Evolutionary conservation across 1,284 basidiomycete species (phyloP), one percentile per base, ranked within the genome.

Genomic region (Leucoagaricus sp.): DNA sequence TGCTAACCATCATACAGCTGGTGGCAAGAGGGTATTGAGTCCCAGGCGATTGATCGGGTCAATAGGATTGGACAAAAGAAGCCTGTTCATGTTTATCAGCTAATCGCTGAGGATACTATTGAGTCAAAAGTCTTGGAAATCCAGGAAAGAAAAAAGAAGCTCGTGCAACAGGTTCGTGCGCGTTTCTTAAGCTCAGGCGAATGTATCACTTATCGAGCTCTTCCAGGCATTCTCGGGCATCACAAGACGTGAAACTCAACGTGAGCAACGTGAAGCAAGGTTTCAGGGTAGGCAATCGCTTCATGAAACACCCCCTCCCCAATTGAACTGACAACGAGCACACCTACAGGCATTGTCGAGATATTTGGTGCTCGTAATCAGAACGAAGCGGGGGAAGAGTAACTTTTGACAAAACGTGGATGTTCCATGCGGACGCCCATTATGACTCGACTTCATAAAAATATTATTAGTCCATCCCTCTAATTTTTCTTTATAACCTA

Each of bases 1-100:
- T 21, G 15, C 36, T 23, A 40, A 23, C 38, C 5, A 33, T 49
- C 25, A 5, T 19, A 29, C 55, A 87, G 86, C 19, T 89, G 87
- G 86, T 89, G 87, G 87, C 86, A 89, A 77, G 91, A 92, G 64
- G 91, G 93, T 2, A 94, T 96, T 44, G 94, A 96, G 72, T 85
- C 84, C 58, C 91, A 96, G 67, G 93, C 94, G 0, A 91, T 96
- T 58, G 93, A 96, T 68, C 78, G 93, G 63, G 67, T 73, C 9
- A 73, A 86, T 58, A 72, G 87, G 53, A 93, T 94, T 62, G 93
- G 92, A 9, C 92, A 94, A 69, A 89, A 75, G 61, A 91, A 87
- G 67, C 77, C 82, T 0, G 91, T 95, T 33, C 85, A 89, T 57
- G 92, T 95, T 13, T 95, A 93, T 67, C 93, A 94, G 65, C 76